phyloP scores from a whole-genome alignment of 345 rosid species.

The Citrus mangshanensis region DNA sequence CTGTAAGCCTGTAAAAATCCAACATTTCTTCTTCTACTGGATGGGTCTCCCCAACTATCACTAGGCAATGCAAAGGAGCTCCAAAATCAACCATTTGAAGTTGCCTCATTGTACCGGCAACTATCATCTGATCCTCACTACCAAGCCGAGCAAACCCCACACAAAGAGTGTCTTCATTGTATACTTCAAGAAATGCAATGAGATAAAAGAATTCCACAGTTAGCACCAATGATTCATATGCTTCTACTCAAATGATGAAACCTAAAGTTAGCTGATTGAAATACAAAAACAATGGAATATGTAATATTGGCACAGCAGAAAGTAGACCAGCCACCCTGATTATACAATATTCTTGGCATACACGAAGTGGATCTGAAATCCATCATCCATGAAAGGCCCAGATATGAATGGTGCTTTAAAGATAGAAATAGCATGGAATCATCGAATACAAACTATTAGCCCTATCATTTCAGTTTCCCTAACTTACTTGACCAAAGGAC shows the following conservation, averaged over 20 bases:
- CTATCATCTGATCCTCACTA: slow-evolving; percentile 77
- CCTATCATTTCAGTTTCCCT: not conserved
- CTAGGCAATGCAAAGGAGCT: slow-evolving; percentile 79
- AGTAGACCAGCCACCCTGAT: not conserved
- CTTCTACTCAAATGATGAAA: not conserved
- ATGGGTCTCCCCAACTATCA: slow-evolving; percentile 74
- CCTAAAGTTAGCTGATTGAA: not conserved
- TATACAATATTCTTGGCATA: not conserved
- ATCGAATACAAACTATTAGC: not conserved
- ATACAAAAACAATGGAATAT: not conserved
- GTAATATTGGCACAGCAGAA: not conserved
- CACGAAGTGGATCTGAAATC: not conserved
- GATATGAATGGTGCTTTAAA: not conserved
- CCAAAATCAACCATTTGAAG: slow-evolving; percentile 69
- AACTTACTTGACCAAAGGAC: not conserved
- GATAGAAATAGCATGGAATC: not conserved
- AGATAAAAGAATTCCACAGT: not conserved
- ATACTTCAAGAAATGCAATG: slow-evolving; percentile 35
- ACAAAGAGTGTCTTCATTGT: slow-evolving; percentile 59
- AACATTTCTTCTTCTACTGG: slow-evolving; percentile 92
- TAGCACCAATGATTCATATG: not conserved
- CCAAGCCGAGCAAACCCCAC: slow-evolving; percentile 85
- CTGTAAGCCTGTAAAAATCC: slow-evolving; percentile 50
- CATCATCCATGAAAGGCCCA: not conserved
- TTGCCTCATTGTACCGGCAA: slow-evolving; percentile 75